Evolutionary conservation across 139 green algal species (phyloP), one percentile per base, ranked within the genome.

Genomic region (Closterium sp.): DNA sequence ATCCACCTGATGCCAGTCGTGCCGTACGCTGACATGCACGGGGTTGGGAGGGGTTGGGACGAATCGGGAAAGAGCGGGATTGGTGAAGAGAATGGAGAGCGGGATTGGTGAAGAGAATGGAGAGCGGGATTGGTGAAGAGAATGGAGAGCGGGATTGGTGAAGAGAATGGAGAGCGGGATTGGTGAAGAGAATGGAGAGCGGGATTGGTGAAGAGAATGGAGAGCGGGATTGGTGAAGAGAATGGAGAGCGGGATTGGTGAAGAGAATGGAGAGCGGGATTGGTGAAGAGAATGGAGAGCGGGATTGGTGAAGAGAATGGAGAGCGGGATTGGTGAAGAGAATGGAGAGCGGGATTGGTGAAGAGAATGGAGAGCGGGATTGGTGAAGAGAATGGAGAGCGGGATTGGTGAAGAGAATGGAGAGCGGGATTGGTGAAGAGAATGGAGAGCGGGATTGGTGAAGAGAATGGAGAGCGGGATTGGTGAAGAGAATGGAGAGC

Each of bases 1-100:
- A n/a, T 27, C 31, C 38, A 90, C 89, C 89, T 87, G 28, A 19
- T 31, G n/a, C 89, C 28, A 31, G 13, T 91, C 89, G 38, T 24
- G 42, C 38, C 86, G 62, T 24, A 79, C 62, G 4, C 62, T 79
- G 62, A 50, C 38, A 50, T 50, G 38, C 6, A 13, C 0, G 38
- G 38, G 38, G 38, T 50, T 79, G 62, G 17, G 62, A 24, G 62
- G 62, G 62, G 62, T 27, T 0, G 62, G 6, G 17, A 29, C 24
- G n/a, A 31, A 87, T 24, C 1, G 19, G 85, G 28, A 31, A 24
- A 27, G 13, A 24, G 85, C n/a, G 21, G 85, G 85, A 17, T 50
- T 9, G 38, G 13, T 50, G 85, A 19, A 31, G n/a, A 1, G 85
- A 29, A 6, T 19, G 85, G 28, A 7, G 85, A 24, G 85, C 27